Evolutionary conservation across 805 yeast species (phyloP).

Genomic region (Monosporozyma solicola): DNA sequence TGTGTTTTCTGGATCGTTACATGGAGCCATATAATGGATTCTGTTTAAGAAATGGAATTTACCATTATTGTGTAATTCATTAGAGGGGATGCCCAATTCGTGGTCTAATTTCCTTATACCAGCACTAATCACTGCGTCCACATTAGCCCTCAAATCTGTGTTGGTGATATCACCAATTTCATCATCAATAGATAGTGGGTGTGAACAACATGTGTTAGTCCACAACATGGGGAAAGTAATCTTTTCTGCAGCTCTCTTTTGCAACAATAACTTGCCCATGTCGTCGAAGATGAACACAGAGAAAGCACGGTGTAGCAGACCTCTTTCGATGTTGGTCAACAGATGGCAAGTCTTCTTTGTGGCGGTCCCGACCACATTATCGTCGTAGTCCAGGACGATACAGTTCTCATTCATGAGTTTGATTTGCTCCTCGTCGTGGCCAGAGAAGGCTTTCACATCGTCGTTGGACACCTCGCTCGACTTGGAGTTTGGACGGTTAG

Average conservation of each 20-base stretch:
- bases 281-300: conserved; percentile 87
- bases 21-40: conserved; percentile 89
- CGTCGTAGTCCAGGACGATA: conserved; percentile 83
- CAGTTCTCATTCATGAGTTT: conserved; percentile 93
- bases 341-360: conserved; percentile 85
- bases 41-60: conserved; percentile 79
- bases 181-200: conserved; percentile 75
- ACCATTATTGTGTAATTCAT: conserved; percentile 49
- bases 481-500: conserved; percentile 48
- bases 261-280: conserved; percentile 68
- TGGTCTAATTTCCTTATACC: conserved; percentile 90
- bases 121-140: conserved; percentile 75
- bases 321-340: conserved; percentile 77
- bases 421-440: conserved; percentile 92
- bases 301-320: conserved; percentile 90
- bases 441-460: conserved; percentile 47
- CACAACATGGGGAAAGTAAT: conserved; percentile 95
- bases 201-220: conserved; percentile 99
- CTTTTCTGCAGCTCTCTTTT: conserved; percentile 93
- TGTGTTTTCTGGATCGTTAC: conserved; percentile 39
- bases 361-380: conserved; percentile 83
- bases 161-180: conserved; percentile 57
- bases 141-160: conserved; percentile 42
- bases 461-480: conserved; percentile 29
- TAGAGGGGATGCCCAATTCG: conserved; percentile 72